Conservation (phyloP, 257 asterid species). For the Petrea volubilis region DNA sequence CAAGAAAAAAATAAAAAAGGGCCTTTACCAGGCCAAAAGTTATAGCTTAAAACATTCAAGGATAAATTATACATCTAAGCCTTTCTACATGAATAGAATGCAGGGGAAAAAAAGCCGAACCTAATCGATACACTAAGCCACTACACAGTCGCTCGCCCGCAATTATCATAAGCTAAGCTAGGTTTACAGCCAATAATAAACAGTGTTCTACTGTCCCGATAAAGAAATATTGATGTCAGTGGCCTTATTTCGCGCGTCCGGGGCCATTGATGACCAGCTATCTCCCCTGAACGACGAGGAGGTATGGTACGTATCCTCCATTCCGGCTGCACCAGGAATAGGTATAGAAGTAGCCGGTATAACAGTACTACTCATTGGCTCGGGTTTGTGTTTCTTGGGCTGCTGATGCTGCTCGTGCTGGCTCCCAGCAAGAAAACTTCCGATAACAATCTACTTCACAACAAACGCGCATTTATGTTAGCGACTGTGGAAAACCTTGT, state of each 20-base stretch:
- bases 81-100: too few relatives aligned
- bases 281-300: slow-evolving; percentile 70
- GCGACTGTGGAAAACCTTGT: too few relatives aligned
- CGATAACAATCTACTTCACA: slow-evolving; percentile 66
- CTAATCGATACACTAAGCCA: too few relatives aligned
- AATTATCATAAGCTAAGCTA: too few relatives aligned
- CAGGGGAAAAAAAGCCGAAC: too few relatives aligned
- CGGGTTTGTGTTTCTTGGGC: slow-evolving; percentile 65
- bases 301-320: slow-evolving; percentile 48
- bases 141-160: too few relatives aligned
- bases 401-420: slow-evolving; percentile 67
- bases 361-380: slow-evolving; percentile 24
- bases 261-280: slow-evolving; percentile 67
- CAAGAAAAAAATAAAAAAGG: neutral
- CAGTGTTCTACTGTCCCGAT: slow-evolving; percentile 37
- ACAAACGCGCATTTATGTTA: too few relatives aligned
- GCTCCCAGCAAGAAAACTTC: slow-evolving; percentile 83
- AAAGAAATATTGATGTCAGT: slow-evolving; percentile 61
- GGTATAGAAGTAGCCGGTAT: slow-evolving; percentile 51
- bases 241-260: slow-evolving; percentile 49
- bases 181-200: too few relatives aligned
- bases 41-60: too few relatives aligned
- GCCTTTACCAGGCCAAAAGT: neutral
- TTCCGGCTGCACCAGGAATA: slow-evolving; percentile 48
- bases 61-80: too few relatives aligned